These are phyloP conservation scores for Tuctoria greenei DNA, from an alignment of 176 grass and related monocot genomes.

Conservation along the genomic window DNA sequence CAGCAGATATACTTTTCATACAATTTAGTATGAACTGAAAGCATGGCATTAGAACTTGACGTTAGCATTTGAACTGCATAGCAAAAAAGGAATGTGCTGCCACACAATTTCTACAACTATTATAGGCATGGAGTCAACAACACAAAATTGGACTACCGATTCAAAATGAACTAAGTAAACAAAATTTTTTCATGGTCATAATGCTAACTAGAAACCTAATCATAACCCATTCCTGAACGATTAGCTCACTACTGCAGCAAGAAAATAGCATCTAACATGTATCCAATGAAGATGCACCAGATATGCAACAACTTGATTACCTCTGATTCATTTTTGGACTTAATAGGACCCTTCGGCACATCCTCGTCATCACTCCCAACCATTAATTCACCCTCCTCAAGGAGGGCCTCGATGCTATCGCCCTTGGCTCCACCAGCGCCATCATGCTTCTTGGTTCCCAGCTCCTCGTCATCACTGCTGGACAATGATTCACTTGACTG, in stretches of 20 bases:
- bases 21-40: slow-evolving; percentile 4
- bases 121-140: background rate
- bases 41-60: background rate
- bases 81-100: background rate
- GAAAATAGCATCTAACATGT: background rate
- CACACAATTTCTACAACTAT: background rate
- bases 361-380: slow-evolving; percentile 37
- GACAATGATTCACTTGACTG: slow-evolving; percentile 37
- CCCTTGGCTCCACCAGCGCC: background rate
- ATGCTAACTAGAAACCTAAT: slow-evolving; percentile 1
- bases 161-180: background rate
- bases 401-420: slow-evolving; percentile 24
- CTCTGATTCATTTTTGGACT: slow-evolving; percentile 59
- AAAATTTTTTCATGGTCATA: background rate
- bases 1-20: background rate
- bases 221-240: background rate
- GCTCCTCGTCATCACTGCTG: slow-evolving; percentile 43
- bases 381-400: slow-evolving; percentile 80
- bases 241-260: background rate
- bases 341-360: slow-evolving; percentile 40
- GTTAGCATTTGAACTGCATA: background rate
- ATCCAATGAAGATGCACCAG: background rate
- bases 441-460: slow-evolving; percentile 6
- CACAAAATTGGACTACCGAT: background rate
- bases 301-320: slow-evolving; percentile 29